phyloP scores from a whole-genome alignment of 2,329 filamentous ascomycete genomes.

The Phoma sp. region DNA sequence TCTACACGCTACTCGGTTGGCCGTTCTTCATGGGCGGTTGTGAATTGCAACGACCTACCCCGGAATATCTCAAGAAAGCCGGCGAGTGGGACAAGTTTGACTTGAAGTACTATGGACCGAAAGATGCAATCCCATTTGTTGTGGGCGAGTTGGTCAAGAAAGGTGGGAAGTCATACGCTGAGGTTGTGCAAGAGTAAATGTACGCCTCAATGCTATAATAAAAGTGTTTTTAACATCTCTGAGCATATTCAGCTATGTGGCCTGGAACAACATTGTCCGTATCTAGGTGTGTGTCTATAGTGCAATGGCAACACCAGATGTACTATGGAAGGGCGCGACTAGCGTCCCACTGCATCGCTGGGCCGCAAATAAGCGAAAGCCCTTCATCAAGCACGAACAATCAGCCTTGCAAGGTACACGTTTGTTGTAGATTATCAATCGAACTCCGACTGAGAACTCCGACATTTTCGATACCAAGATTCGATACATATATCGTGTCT shows the following conservation, averaged over 20 bases:
- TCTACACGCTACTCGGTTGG: constrained; percentile 59
- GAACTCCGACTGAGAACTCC: not conserved
- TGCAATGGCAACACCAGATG: not conserved
- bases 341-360: not conserved
- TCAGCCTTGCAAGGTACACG: not conserved
- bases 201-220: not conserved
- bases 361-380: not conserved
- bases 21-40: constrained; percentile 62
- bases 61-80: constrained; percentile 51
- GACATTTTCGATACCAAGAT: not conserved
- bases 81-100: constrained; percentile 60
- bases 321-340: not conserved
- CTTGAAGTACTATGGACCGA: constrained; percentile 49
- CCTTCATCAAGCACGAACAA: not conserved
- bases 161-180: constrained; percentile 29
- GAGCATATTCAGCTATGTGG: not conserved
- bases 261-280: not conserved
- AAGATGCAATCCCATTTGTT: constrained; percentile 43
- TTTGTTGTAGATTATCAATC: not conserved
- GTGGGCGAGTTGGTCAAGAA: constrained; percentile 49
- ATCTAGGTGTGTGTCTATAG: not conserved
- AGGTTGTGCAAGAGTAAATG: constrained; percentile 25
- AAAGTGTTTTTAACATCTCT: not conserved
- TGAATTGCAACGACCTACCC: constrained; percentile 59
- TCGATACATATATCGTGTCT: too few relatives aligned